Percentiles rank a stretch among this genome's conserved stretches.
These are phyloP conservation scores for Geotrichum europaeum DNA, from an alignment of 1,139 yeast genomes.

Conservation along the genomic window DNA sequence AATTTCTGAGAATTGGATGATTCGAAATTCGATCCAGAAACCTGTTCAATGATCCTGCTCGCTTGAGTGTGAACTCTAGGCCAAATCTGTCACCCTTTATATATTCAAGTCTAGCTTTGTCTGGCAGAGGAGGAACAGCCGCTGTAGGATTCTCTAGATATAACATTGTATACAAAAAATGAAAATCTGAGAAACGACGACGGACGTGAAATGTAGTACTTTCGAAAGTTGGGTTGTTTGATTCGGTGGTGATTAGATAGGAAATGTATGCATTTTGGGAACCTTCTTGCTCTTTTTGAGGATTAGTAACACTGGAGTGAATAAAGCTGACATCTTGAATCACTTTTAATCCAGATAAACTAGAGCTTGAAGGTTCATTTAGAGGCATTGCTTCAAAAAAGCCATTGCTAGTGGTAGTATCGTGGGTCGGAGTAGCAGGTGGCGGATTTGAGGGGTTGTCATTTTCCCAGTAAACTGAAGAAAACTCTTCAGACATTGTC, in stretches of 20 bases:
- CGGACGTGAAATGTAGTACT: slow-evolving; percentile 50
- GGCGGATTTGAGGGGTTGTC: slow-evolving; percentile 8
- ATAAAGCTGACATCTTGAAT: slow-evolving; percentile 20
- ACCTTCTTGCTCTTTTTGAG: slow-evolving; percentile 75
- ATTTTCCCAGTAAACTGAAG: slow-evolving; percentile 14
- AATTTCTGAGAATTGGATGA: slow-evolving; percentile 66
- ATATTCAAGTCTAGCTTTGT: slow-evolving; percentile 84
- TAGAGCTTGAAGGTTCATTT: neutral
- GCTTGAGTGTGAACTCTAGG: slow-evolving; percentile 68
- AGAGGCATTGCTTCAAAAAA: slow-evolving; percentile 7
- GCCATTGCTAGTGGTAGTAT: neutral
- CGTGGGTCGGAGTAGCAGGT: neutral
- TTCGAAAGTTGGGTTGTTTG: slow-evolving; percentile 43
- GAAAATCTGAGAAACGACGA: slow-evolving; percentile 78
- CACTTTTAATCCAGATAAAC: neutral
- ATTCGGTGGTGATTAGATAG: slow-evolving; percentile 63
- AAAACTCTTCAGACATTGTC: slow-evolving; percentile 15
- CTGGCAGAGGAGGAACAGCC: slow-evolving; percentile 90
- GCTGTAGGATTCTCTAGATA: slow-evolving; percentile 75
- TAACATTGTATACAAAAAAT: slow-evolving; percentile 68
- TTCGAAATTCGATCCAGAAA: slow-evolving; percentile 65
- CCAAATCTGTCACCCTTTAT: slow-evolving; percentile 91
- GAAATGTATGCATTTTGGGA: slow-evolving; percentile 72
- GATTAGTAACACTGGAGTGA: slow-evolving; percentile 50
- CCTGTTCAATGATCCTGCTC: slow-evolving; percentile 77